Evolutionary conservation across 2,329 filamentous ascomycete species (phyloP).

Genomic region (Pezicula neosporulosa): DNA sequence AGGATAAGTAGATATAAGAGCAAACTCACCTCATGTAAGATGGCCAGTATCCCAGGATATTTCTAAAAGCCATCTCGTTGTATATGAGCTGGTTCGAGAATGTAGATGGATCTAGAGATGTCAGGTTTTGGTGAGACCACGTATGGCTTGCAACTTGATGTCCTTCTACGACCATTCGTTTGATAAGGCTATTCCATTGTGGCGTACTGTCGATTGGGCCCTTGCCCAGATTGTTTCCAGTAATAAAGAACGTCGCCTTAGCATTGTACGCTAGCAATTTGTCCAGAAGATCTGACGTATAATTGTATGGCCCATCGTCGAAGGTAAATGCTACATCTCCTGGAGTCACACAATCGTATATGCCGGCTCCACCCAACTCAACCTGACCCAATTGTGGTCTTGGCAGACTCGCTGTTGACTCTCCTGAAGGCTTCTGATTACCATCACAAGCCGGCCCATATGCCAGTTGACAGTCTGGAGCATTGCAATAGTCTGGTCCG

Average conservation of each 20-base stretch:
- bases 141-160: conserved; percentile 61
- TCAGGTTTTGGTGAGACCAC: conserved; percentile 48
- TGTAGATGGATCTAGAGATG: conserved; percentile 36
- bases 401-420: conserved; percentile 47
- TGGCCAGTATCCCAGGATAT: conserved; percentile 51
- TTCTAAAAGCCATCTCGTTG: conserved; percentile 52
- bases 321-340: conserved; percentile 64
- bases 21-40: conserved; percentile 41
- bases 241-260: conserved; percentile 62
- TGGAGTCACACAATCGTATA: conserved; percentile 50
- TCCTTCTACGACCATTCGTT: conserved; percentile 25
- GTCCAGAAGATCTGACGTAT: conserved; percentile 58
- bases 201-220: conserved; percentile 30
- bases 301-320: conserved; percentile 62
- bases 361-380: conserved; percentile 52
- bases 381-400: conserved; percentile 50
- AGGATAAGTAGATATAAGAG: neutral
- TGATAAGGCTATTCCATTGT: conserved; percentile 43
- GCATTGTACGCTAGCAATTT: conserved; percentile 55
- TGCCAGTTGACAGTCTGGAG: conserved; percentile 58
- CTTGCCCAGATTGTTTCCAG: conserved; percentile 48
- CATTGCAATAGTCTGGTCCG: conserved; percentile 49
- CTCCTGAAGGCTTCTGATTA: conserved; percentile 50
- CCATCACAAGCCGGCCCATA: conserved; percentile 61
- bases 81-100: conserved; percentile 47